Base-by-base conservation (phyloP, 2,329 filamentous ascomycete genomes). In the Colletotrichum magnum region DNA sequence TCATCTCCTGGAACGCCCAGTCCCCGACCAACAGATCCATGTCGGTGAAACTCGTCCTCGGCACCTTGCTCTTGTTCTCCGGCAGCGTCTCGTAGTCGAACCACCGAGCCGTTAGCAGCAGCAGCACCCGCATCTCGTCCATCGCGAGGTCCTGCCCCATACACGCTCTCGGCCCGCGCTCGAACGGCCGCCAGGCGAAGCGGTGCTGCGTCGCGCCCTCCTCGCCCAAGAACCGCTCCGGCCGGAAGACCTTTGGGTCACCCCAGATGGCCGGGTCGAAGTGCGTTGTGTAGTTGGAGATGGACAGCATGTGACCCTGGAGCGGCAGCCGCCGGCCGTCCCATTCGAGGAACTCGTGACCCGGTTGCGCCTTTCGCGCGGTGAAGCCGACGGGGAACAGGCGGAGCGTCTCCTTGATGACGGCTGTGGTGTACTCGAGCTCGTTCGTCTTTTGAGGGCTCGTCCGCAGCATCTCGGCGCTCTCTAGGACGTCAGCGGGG, bases 371-470 rank as follows among this genome's bases (percentile, higher is more conserved):
- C 10, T 58, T 48, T 21, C 85, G 80, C 16, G 82, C 77, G 2
- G 81, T 81, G 47, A 79, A 81, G 77, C 66, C 85, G 1, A 86
- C 81, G 0, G 86, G 86, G 69, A 83, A 87, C 26, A 89, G 72
- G 2, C 87, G 81, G 1, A 89, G 79, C 0, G 82, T 79, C 74
- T 90, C 88, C 66, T 88, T 87, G 68, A 88, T 81, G 16, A 88
- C 81, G 18, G 85, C 86, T 7, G 78, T 79, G 6, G 86, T 87
- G 72, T 87, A 89, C 1, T 79, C 79, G 10, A 89, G 78, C n/a
- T 82, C 77, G 70, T 85, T 86, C 58, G 89, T 78, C 10, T 83
- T 78, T 48, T 80, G 75, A 0, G 85, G 82, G 16, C 84, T 75
- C 5, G 78, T 76, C 3, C 85, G 76, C 21, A 82, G 73, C 0